Conservation (phyloP, 176 grass and related monocot species). For the Guadua angustifolia region DNA sequence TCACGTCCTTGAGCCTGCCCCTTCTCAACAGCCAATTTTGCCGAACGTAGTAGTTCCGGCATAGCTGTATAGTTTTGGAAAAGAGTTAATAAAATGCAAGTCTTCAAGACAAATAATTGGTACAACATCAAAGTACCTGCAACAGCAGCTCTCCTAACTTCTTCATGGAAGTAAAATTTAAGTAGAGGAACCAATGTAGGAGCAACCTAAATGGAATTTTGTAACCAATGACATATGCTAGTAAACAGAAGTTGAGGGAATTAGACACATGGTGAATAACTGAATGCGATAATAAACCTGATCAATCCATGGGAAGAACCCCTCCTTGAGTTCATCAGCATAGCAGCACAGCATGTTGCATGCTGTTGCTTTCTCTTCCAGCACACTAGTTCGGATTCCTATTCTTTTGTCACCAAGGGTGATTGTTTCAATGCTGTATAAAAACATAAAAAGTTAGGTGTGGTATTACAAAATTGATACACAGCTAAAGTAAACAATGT, state of each 20-base stretch:
- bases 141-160: constrained; percentile 98
- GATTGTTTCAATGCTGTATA: constrained; percentile 87
- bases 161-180: constrained; percentile 99
- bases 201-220: constrained; percentile 73
- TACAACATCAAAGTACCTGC: constrained; percentile 58
- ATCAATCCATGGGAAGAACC: constrained; percentile 99
- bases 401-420: constrained; percentile 97
- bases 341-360: constrained; percentile 99
- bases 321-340: constrained; percentile 98
- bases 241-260: neutral
- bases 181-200: constrained; percentile 92
- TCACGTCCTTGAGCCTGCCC: constrained; percentile 84
- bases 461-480: neutral
- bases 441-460: constrained; percentile 27
- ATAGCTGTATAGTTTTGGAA: constrained; percentile 66
- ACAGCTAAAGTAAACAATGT: neutral
- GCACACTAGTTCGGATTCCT: constrained; percentile 89
- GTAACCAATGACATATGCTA: constrained; percentile 6
- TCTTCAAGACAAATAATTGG: neutral
- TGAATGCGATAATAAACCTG: constrained; percentile 62
- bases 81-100: constrained; percentile 24
- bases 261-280: neutral
- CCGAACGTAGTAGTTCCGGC: constrained; percentile 91
- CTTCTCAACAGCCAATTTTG: constrained; percentile 95
- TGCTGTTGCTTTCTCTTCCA: constrained; percentile 99